Evolutionary conservation across 192 early-diverging fungal species (phyloP).

Genomic region (Mortierella hygrophila): DNA sequence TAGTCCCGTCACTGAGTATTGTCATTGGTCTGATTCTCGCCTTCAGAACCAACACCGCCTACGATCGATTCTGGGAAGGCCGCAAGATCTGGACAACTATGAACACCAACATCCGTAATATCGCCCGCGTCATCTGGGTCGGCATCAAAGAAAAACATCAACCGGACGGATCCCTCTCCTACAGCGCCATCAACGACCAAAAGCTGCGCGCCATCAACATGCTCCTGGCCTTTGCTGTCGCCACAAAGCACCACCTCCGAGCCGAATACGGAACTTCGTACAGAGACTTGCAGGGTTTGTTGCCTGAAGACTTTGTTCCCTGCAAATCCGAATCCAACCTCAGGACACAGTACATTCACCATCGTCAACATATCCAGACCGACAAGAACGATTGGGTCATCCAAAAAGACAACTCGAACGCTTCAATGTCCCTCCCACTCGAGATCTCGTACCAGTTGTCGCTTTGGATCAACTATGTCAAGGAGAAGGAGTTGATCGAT

Average conservation of each 20-base stretch:
- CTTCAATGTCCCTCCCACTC: slow-evolving; percentile 64
- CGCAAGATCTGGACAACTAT: slow-evolving; percentile 77
- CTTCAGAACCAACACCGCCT: slow-evolving; percentile 87
- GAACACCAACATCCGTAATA: slow-evolving; percentile 74
- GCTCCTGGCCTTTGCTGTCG: slow-evolving; percentile 65
- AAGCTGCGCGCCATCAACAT: slow-evolving; percentile 71
- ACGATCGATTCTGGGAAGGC: slow-evolving; percentile 84
- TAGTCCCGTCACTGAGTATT: slow-evolving; percentile 66
- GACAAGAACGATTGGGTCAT: slow-evolving; percentile 48
- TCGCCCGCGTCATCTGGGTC: slow-evolving; percentile 79
- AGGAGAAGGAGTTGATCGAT: slow-evolving; percentile 63
- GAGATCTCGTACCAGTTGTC: slow-evolving; percentile 62
- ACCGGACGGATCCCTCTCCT: slow-evolving; percentile 35
- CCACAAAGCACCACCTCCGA: slow-evolving; percentile 71
- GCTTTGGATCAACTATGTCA: slow-evolving; percentile 65
- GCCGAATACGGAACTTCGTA: slow-evolving; percentile 71
- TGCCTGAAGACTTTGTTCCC: slow-evolving; percentile 67
- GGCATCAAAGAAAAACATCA: slow-evolving; percentile 63
- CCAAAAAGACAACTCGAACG: slow-evolving; percentile 33
- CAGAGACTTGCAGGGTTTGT: slow-evolving; percentile 69
- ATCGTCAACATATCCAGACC: slow-evolving; percentile 34
- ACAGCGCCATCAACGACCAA: slow-evolving; percentile 58
- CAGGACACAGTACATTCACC: slow-evolving; percentile 45
- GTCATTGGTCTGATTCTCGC: slow-evolving; percentile 82
- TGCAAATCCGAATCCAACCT: slow-evolving; percentile 54